Evolutionary conservation across 768 basidiomycete species (phyloP), one percentile per base, ranked within the genome.

Genomic region (Neoboletus magnificus): DNA sequence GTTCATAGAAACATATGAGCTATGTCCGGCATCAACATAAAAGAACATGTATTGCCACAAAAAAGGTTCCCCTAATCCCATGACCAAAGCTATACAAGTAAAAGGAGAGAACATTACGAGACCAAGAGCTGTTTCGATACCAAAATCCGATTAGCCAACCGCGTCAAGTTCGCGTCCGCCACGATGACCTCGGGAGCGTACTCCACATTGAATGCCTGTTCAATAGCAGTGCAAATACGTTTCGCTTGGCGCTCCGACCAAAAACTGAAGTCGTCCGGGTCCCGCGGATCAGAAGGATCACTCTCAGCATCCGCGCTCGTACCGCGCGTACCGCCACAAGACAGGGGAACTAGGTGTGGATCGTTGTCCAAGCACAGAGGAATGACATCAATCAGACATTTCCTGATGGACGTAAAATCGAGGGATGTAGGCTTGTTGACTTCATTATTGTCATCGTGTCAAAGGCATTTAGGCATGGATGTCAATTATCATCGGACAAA

Each of bases 191-290:
- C 92, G 23, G 86, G 82, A 10, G 86, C 87, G 68, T 93, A 87
- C 66, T 98, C 95, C 39, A 98, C 88, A 25, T 80, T 84, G 71
- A 97, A 98, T 30, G 87, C 82, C 68, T 91, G 83, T 62, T 89
- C 76, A 55, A 96, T 84, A 27, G 84, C 86, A 20, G 76, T 73
- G 49, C 87, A 88, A 61, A 99, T 98, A 51, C 92, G 83, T 72
- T 86, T 88, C 53, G 96, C 97, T 70, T 99, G 96, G 41, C 78
- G 76, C 63, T 89, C 87, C 2, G 87, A 87, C 92, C 94, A 96
- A 75, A 99, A 93, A 44, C 83, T 81, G 71, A 99, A 98, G 73
- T 98, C 95, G 66, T 98, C 95, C 1, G 86, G 84, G 64, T 95
- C 91, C 43, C 79, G 83, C 35, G 74, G 72, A 40, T 80, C 77